Evolutionary conservation across 257 asterid genomes (phyloP).

Genomic region (Solanum clarkiae): DNA sequence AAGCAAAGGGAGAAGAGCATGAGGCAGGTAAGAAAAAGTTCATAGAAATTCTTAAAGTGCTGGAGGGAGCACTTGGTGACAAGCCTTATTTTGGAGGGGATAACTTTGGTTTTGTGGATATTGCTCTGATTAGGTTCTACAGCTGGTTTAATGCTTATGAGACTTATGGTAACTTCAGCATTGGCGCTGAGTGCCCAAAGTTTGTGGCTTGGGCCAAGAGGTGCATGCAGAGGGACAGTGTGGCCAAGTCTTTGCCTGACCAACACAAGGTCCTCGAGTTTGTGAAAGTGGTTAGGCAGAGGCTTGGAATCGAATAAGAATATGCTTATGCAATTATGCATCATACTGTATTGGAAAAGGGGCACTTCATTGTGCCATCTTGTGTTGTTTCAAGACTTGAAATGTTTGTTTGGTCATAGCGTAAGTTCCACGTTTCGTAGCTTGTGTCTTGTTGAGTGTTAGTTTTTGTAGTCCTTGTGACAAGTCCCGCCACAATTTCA

Average conservation of each 20-base stretch:
- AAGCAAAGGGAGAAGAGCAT: slow-evolving; percentile 3
- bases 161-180: slow-evolving; percentile 14
- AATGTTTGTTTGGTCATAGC: not conserved
- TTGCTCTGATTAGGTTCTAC: slow-evolving; percentile 3
- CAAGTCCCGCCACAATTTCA: too few species aligned
- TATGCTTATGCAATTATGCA: not conserved
- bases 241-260: slow-evolving; percentile 19
- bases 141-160: slow-evolving; percentile 10
- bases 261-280: slow-evolving; percentile 1
- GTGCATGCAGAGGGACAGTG: slow-evolving; percentile 26
- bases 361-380: not conserved
- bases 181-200: slow-evolving; percentile 24
- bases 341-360: not conserved
- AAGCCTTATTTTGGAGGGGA: slow-evolving; percentile 10
- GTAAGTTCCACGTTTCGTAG: not conserved
- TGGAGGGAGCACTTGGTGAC: slow-evolving; percentile 4
- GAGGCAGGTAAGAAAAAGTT: slow-evolving; percentile 9
- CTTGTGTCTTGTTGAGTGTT: not conserved
- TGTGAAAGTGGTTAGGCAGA: not conserved
- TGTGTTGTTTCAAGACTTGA: not conserved
- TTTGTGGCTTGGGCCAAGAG: slow-evolving; percentile 28
- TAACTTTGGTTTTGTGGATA: slow-evolving; percentile 1
- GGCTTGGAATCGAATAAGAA: not conserved
- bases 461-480: not conserved
- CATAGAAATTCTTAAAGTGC: not conserved